Conservation (phyloP, 192 early-diverging fungal genomes). For the Chytriomyces sp. region DNA sequence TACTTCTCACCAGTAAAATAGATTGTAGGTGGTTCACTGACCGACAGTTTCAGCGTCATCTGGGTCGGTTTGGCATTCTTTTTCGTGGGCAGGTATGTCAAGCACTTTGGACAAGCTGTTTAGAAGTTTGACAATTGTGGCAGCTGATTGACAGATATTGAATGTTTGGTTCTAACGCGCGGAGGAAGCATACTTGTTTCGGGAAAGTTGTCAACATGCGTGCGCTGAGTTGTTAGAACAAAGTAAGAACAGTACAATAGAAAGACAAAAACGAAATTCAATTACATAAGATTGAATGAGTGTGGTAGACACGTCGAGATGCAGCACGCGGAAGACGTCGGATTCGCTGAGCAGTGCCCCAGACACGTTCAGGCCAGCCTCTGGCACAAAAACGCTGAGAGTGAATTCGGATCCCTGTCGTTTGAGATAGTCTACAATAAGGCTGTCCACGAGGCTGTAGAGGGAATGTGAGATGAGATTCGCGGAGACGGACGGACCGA, state of each 20-base stretch:
- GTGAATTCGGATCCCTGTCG: constrained; percentile 49
- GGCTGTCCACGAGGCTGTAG: constrained; percentile 44
- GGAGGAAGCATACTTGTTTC: neutral
- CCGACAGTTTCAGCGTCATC: constrained; percentile 44
- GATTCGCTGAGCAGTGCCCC: constrained; percentile 32
- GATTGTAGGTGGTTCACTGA: constrained; percentile 4
- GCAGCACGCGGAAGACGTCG: constrained; percentile 47
- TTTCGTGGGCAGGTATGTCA: constrained; percentile 30
- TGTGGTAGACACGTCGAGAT: constrained; percentile 37
- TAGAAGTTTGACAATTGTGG: constrained; percentile 35
- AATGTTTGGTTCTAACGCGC: neutral
- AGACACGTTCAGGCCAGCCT: constrained; percentile 38
- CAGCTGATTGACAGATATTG: neutral
- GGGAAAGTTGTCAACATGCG: neutral
- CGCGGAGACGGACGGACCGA: neutral
- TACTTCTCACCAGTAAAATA: neutral
- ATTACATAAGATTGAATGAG: constrained; percentile 31
- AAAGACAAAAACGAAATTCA: neutral
- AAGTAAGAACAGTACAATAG: neutral
- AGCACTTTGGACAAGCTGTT: constrained; percentile 33
- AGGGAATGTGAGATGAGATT: constrained; percentile 3
- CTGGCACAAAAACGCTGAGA: constrained; percentile 58
- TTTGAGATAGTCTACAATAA: constrained; percentile 51
- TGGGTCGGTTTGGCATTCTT: constrained; percentile 46
- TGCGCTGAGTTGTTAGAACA: neutral